Base-by-base conservation (phyloP, 1,284 basidiomycete genomes). In the Heterobasidion annosum region DNA sequence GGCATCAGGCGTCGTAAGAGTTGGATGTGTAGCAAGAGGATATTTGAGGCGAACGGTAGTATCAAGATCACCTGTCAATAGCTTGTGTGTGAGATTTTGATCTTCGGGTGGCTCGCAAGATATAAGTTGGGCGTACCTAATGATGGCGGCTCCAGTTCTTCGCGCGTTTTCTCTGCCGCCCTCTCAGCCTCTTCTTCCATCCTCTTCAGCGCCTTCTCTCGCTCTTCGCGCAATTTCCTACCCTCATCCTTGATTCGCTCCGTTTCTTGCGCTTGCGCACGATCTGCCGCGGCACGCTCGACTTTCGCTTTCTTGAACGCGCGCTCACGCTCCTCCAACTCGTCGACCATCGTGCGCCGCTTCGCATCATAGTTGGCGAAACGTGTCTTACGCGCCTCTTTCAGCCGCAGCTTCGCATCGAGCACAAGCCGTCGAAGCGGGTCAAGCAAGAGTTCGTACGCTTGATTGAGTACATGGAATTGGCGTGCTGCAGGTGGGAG, bases 391-490 rank as follows among this genome's bases (percentile, higher is more conserved):
- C 83, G 79, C 5, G 84, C 87, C 19, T 82, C 76, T 57, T 90
- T 84, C 1, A 86, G 70, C 52, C 89, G 83, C 8, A 90, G 71
- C 64, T 88, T 88, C 1, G 86, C 87, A 64, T 94, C 91, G 43
- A 95, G 73, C 3, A 85, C 89, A n/a, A 90, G 78, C 19, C 93
- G 83, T 51, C 90, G 84, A 7, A 88, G 73, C 0, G 89, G 89
- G 63, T 96, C 91, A 56, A 91, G 82, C 2, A 98, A 76, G 16
- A 94, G 78, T 61, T 93, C 89, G 59, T 92, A 89, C 0, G 93
- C 88, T 55, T 89, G 79, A 52, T 88, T 92, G 54, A 98, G 81
- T 58, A 88, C 83, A 66, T 95, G 91, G 67, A 97, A 97, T 66
- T 91, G 90, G 54, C 82, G 77, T 2, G 89, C 90, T 77, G 18